phyloP scores from a whole-genome alignment of 1,139 yeast species.

The Yamadazyma atmosphaerica region DNA sequence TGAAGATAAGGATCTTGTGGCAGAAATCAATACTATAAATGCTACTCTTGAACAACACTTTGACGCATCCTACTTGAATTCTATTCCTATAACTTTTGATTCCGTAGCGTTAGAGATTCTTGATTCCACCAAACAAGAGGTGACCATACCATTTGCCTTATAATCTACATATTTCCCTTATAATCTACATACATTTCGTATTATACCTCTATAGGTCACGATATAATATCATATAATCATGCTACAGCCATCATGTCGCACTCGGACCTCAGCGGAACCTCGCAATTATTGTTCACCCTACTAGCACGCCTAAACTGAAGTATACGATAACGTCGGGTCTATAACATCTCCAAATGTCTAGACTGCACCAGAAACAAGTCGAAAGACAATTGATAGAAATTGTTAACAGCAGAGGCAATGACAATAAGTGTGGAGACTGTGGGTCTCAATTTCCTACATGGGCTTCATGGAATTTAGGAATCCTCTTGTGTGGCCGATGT shows the following conservation, averaged over 20 bases:
- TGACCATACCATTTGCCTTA: neutral
- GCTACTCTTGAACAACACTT: neutral
- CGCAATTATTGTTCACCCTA: too few relatives aligned
- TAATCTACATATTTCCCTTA: neutral
- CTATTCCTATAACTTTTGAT: neutral
- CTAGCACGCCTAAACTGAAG: neutral
- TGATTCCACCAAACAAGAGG: neutral
- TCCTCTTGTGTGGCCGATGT: constrained; percentile 76
- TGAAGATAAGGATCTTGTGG: neutral
- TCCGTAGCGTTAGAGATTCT: neutral
- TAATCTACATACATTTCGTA: too few relatives aligned
- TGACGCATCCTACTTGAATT: neutral
- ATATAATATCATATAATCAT: too few relatives aligned
- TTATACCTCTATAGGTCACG: too few relatives aligned
- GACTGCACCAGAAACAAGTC: constrained; percentile 34
- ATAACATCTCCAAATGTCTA: constrained; percentile 22
- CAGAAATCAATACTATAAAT: neutral
- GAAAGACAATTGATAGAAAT: constrained; percentile 47
- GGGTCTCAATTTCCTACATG: constrained; percentile 61
- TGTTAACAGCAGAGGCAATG: constrained; percentile 39
- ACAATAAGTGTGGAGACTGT: constrained; percentile 77
- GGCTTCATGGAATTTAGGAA: constrained; percentile 54
- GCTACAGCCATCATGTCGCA: too few relatives aligned
- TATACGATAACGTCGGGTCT: neutral
- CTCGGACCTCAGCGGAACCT: too few relatives aligned